phyloP scores from a whole-genome alignment of 2,329 filamentous ascomycete species.

The Rutstroemia sp. region DNA sequence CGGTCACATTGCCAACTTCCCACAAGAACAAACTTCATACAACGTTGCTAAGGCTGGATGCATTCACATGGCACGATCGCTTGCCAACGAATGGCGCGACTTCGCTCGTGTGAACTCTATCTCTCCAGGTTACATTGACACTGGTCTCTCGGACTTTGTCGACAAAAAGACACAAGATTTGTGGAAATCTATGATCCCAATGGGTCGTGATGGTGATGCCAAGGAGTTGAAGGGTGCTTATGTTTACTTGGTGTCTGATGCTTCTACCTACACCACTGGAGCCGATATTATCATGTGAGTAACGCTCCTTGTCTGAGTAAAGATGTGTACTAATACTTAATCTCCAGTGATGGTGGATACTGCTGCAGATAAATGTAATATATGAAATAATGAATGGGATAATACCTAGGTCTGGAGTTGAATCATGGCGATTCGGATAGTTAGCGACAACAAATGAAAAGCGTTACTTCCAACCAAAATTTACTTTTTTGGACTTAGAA shows the following conservation, averaged over 20 bases:
- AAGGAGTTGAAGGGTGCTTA: slow-evolving; percentile 55
- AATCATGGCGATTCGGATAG: background rate
- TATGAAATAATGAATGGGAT: background rate
- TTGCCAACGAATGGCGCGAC: slow-evolving; percentile 64
- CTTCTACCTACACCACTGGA: slow-evolving; percentile 41
- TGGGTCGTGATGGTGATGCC: slow-evolving; percentile 51
- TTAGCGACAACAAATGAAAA: background rate
- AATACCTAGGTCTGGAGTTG: background rate
- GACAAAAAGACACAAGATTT: slow-evolving; percentile 48
- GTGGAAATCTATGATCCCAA: slow-evolving; percentile 52
- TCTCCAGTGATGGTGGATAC: slow-evolving; percentile 44
- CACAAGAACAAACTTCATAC: slow-evolving; percentile 60
- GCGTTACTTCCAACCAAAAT: too few relatives aligned
- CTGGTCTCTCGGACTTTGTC: slow-evolving; percentile 55
- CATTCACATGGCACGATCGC: slow-evolving; percentile 54
- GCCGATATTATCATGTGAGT: background rate
- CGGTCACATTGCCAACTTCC: slow-evolving; percentile 46
- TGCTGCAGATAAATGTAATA: slow-evolving; percentile 14
- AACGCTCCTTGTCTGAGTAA: background rate
- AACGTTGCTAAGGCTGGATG: slow-evolving; percentile 60
- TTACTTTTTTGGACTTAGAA: too few relatives aligned
- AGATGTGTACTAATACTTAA: slow-evolving; percentile 28
- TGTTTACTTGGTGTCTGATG: slow-evolving; percentile 40
- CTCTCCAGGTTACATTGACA: slow-evolving; percentile 63
- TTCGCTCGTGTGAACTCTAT: slow-evolving; percentile 63